Conservation (phyloP, 1,284 basidiomycete species). For the Ceratobasidium sp. region DNA sequence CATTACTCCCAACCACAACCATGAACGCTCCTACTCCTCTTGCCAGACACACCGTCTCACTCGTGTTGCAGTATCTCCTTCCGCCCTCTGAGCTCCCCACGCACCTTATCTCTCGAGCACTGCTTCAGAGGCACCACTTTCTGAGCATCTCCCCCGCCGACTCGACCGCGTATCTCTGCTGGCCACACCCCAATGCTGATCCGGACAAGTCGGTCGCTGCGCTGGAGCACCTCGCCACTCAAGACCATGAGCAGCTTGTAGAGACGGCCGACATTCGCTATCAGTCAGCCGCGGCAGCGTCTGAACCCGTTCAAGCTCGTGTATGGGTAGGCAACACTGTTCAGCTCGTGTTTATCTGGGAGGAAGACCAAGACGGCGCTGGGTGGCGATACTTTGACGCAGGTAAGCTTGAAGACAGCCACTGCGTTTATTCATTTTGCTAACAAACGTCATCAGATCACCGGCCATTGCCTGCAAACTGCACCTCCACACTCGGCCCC, state of each 20-base stretch:
- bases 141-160: constrained; percentile 39
- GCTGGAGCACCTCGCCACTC: constrained; percentile 34
- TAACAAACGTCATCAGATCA: not conserved
- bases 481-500: constrained; percentile 14
- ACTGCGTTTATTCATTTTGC: not conserved
- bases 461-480: constrained; percentile 19
- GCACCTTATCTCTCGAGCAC: constrained; percentile 37
- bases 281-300: not conserved
- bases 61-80: constrained; percentile 40
- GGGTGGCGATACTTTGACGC: constrained; percentile 35
- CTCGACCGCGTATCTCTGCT: constrained; percentile 40
- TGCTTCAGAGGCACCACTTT: constrained; percentile 41
- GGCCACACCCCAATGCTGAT: constrained; percentile 25
- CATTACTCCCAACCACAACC: not conserved
- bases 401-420: not conserved
- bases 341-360: constrained; percentile 33
- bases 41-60: constrained; percentile 38
- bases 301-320: constrained; percentile 4
- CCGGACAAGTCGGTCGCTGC: constrained; percentile 19
- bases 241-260: constrained; percentile 27
- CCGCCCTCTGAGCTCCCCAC: constrained; percentile 39
- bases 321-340: constrained; percentile 28
- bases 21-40: constrained; percentile 29
- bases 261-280: constrained; percentile 10
- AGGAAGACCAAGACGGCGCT: constrained; percentile 33